A percentile compares a stretch with the other conserved stretches of the same genome.
phyloP scores from a whole-genome alignment of 78 protist species.

The Dictyostelium discoideum region dicty_2.7 NC_007088.5:7868001-7868500 shows the following conservation, averaged over 20 bases:
- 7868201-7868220: constrained; percentile 18
- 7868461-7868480: neutral
- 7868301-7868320: no score
- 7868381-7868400: neutral
- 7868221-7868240: no score
- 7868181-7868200: neutral
- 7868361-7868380: no score
- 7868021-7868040: constrained; percentile 86
- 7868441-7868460: neutral
- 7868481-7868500: neutral
- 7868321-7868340: no score
- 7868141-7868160: constrained; percentile 52
- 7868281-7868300: no score
- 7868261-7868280: no score
- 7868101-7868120: constrained; percentile 54
- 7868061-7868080: constrained; percentile 54
- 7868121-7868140: constrained; percentile 46
- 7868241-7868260: no score
- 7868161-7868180: constrained; percentile 18
- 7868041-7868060: constrained; percentile 71
- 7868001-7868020: constrained; percentile 84
- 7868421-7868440: neutral
- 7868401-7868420: neutral
- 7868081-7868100: neutral
- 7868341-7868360: no score